Evolutionary conservation across 495 filamentous ascomycete genomes (phyloP), one percentile per base, ranked within the genome.

Genomic region (Hypomontagnella submonticulosa): DNA sequence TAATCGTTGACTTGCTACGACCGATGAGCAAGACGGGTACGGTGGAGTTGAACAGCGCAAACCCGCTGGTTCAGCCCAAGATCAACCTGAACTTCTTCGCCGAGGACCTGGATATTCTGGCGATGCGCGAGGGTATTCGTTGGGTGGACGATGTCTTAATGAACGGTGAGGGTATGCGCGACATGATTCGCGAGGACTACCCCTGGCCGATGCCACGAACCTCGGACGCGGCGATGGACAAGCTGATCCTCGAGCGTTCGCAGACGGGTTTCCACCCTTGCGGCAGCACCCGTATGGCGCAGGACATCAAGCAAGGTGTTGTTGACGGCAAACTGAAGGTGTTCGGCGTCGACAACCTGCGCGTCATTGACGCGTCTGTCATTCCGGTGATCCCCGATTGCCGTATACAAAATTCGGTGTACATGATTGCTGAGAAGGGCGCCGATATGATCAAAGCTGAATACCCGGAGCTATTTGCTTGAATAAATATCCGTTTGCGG

Each of bases 211-310:
- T 88, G 84, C 85, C 85, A 4, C 75, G 81, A 3, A 57, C 79
- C 7, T 80, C 77, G 2, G 84, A 88, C 53, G 81, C 81, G 53
- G 81, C 77, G 4, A 87, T 88, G 85, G 80, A 84, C 48, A 84
- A 78, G 57, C 69, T 79, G 42, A 82, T 88, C 47, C 69, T 88
- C 56, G 84, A 87, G 64, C 76, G 85, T 15, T 79, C 74, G 38
- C 84, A 87, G 73, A 88, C 85, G 47, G 84, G 80, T 9, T 87
- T 85, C 76, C 84, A 85, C 67, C 85, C 85, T 15, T 87, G 83
- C 50, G 85, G 86, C 36, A 84, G 80, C 12, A 70, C 76, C 4
- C 82, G 85, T 46, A 75, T 88, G 43, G 76, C 78, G 34, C 83
- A 83, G 73, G 74, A 72, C 61, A 80, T 87, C 55, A 44, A 74